Evolutionary conservation across 345 rosid genomes (phyloP).

Genomic region (Murraya paniculata): DNA sequence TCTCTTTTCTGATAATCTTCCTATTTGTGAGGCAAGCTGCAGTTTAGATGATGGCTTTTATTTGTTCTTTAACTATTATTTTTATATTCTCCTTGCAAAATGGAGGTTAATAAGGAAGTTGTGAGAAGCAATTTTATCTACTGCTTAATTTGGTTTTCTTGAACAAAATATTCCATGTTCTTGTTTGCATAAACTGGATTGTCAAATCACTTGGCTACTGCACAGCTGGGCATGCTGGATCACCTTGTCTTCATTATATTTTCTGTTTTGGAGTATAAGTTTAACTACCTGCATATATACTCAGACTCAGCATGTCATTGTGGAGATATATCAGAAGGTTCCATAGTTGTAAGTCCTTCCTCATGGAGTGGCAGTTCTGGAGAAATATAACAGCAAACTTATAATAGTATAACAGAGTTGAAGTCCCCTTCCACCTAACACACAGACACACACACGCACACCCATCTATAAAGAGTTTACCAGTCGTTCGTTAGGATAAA

Average conservation of each 20-base stretch:
- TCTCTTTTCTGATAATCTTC: neutral
- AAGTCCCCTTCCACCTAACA: neutral
- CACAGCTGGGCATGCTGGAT: too few species aligned
- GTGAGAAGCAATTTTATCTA: too few species aligned
- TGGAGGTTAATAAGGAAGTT: too few species aligned
- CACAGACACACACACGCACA: neutral
- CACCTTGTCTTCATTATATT: too few species aligned
- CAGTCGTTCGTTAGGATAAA: neutral
- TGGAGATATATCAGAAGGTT: neutral
- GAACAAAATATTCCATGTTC: too few species aligned
- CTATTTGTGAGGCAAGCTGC: neutral
- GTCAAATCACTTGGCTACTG: too few species aligned
- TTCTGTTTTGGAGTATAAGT: too few species aligned
- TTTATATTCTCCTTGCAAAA: neutral
- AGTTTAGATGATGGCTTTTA: neutral
- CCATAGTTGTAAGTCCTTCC: neutral
- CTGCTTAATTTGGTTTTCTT: too few species aligned
- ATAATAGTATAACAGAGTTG: neutral
- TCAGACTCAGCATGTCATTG: neutral
- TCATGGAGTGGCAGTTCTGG: neutral
- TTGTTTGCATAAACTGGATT: too few species aligned
- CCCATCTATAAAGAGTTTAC: neutral
- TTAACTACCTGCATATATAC: too few species aligned
- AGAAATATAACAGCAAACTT: neutral
- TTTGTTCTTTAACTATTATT: neutral